Conservation (phyloP, 2,329 filamentous ascomycete genomes). For the Aspergillus phoenicis region DNA sequence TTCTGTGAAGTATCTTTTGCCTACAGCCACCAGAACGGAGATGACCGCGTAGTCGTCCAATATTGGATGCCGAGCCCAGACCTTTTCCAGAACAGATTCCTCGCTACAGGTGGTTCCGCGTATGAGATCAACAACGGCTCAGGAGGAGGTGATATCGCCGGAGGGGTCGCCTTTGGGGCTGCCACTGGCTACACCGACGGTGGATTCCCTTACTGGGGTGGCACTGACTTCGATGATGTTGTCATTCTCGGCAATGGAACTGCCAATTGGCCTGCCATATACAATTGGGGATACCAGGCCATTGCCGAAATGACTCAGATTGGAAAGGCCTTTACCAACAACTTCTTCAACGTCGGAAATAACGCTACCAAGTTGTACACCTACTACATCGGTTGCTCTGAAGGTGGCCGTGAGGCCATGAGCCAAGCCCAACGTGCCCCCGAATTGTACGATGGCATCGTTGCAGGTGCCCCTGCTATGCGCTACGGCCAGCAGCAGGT, state of each 20-base stretch:
- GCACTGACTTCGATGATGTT: not conserved
- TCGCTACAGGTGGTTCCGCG: not conserved
- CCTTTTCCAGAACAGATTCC: not conserved
- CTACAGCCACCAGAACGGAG: not conserved
- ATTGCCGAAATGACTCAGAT: conserved; percentile 2
- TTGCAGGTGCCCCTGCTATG: not conserved
- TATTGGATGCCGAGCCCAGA: conserved; percentile 2
- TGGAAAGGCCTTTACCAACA: conserved; percentile 1
- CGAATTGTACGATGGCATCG: not conserved
- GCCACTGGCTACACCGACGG: not conserved
- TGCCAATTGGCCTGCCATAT: conserved; percentile 3
- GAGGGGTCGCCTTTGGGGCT: not conserved
- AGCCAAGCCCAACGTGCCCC: conserved; percentile 1
- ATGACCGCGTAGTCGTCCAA: not conserved
- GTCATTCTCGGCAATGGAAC: conserved; percentile 1
- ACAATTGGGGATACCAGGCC: conserved; percentile 2
- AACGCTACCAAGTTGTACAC: not conserved
- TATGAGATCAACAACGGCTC: conserved; percentile 4
- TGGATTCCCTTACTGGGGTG: not conserved
- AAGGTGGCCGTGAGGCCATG: not conserved
- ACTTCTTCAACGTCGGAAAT: not conserved
- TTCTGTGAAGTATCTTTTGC: conserved; percentile 2
- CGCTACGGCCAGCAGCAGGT: conserved; percentile 1
- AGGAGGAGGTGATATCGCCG: not conserved
- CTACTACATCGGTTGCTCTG: conserved; percentile 1